Evolutionary conservation across 169 alveolate genomes (phyloP), one percentile per base, ranked within the genome.

Genomic region (Plasmodium adleri): DNA sequence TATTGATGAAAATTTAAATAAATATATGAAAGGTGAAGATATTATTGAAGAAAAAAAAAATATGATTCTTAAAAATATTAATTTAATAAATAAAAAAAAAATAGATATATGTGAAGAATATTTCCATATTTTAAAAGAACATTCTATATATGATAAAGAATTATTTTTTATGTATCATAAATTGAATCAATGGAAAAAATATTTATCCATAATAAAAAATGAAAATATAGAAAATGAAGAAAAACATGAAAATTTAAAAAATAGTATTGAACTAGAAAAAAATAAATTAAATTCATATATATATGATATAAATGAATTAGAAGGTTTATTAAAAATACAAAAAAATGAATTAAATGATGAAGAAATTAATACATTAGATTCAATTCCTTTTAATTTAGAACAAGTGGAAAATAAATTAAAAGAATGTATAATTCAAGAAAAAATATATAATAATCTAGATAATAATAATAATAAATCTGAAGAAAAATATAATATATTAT

Each of bases 331-430:
- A 3, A 83, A 88, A 22, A 88, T 76, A 2, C 87, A 83, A 43
- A 88, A 85, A 56, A 88, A 59, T 1, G 95, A 63, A 45, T 72
- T 93, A 13, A 52, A 72, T 10, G 66, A 88, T 39, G 88, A 78
- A 32, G 87, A 73, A 66, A 66, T 87, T 0, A 71, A 47, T 15
- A 52, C 72, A 43, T 28, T 93, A 49, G 73, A 75, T 49, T 52
- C 72, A 26, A 74, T 93, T 66, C 43, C 88, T 39, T 83, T 91
- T 9, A 64, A 86, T 7, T 92, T 91, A 13, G 88, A 91, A 12
- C 93, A 93, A 49, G 73, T 88, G 8, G 94, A 93, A 64, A 72
- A 88, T 10, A 90, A 85, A 13, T 71, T 87, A 28, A 94, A 93
- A 5, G 95, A 93, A 22, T 78, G 88, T 43, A 45, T 72, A n/a